phyloP scores from a whole-genome alignment of 2,329 filamentous ascomycete species.

The Elsinoe ampelina region DNA sequence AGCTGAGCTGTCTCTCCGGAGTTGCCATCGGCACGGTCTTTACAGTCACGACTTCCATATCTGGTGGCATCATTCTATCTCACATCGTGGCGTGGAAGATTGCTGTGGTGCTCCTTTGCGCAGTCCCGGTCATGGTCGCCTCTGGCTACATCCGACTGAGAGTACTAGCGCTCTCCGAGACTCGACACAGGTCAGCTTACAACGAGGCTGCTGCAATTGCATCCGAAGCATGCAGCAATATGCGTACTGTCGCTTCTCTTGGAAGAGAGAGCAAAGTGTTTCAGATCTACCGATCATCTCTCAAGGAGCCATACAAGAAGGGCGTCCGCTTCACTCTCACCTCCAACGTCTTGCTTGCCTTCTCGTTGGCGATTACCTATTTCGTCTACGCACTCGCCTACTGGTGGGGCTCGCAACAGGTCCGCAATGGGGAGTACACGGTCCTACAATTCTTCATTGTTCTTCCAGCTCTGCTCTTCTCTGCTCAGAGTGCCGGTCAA shows the following conservation, averaged over 20 bases:
- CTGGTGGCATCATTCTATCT: conserved; percentile 40
- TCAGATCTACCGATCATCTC: conserved; percentile 29
- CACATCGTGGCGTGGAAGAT: conserved; percentile 44
- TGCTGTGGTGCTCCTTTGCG: conserved; percentile 40
- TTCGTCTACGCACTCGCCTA: conserved; percentile 42
- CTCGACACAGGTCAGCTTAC: conserved; percentile 56
- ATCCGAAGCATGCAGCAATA: conserved; percentile 56
- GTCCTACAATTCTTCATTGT: conserved; percentile 38
- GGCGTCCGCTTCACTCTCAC: conserved; percentile 32
- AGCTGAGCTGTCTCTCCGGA: conserved; percentile 40
- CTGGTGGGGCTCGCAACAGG: conserved; percentile 39
- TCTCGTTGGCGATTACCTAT: conserved; percentile 38
- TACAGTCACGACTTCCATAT: conserved; percentile 38
- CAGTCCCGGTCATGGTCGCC: conserved; percentile 39
- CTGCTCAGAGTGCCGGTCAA: conserved; percentile 38
- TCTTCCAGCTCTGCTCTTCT: conserved; percentile 38
- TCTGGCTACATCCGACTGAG: conserved; percentile 39
- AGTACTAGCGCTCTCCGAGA: conserved; percentile 49
- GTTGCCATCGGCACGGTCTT: conserved; percentile 43
- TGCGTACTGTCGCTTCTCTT: conserved; percentile 48
- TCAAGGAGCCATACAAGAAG: conserved; percentile 33
- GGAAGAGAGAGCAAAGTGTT: conserved; percentile 34
- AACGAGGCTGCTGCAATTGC: conserved; percentile 54
- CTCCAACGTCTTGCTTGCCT: conserved; percentile 35
- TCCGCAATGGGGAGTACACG: conserved; percentile 34